Conservation (phyloP, 305 asterid species). For the Rubia peregrina region DNA sequence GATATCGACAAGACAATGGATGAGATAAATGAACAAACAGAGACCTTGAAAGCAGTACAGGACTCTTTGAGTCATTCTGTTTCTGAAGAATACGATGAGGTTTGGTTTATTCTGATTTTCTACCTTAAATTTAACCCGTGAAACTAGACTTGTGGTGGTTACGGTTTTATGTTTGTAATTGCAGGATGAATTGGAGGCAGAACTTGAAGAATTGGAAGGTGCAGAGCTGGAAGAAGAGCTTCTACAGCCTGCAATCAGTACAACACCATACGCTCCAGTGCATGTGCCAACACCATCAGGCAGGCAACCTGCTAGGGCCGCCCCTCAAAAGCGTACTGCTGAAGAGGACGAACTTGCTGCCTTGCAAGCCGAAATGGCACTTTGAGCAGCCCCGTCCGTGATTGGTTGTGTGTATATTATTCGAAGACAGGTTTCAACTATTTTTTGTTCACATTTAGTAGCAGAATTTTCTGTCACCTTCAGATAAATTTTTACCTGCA, state of each 20-base stretch:
- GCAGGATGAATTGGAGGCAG: slow-evolving; percentile 53
- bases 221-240: slow-evolving; percentile 41
- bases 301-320: slow-evolving; percentile 27
- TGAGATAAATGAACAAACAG: slow-evolving; percentile 47
- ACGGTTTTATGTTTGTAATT: slow-evolving; percentile 1
- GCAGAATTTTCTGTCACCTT: not conserved
- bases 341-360: slow-evolving; percentile 54
- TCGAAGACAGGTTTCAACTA: not conserved
- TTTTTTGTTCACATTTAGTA: slow-evolving; percentile 2
- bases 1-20: slow-evolving; percentile 57
- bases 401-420: slow-evolving; percentile 8
- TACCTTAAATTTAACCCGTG: not conserved
- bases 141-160: not conserved
- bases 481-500: no score
- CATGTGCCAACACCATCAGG: slow-evolving; percentile 30
- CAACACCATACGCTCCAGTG: slow-evolving; percentile 37
- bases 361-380: slow-evolving; percentile 43
- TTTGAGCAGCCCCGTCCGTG: slow-evolving; percentile 13
- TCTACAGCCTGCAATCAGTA: slow-evolving; percentile 38
- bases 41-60: slow-evolving; percentile 45
- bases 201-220: slow-evolving; percentile 43
- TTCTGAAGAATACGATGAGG: slow-evolving; percentile 39
- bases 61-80: slow-evolving; percentile 40
- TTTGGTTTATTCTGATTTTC: slow-evolving; percentile 7
- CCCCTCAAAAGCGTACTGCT: slow-evolving; percentile 29